Evolutionary conservation across 345 rosid species (phyloP), one percentile per base, ranked within the genome.

Genomic region (Eucalyptus polyanthemos): DNA sequence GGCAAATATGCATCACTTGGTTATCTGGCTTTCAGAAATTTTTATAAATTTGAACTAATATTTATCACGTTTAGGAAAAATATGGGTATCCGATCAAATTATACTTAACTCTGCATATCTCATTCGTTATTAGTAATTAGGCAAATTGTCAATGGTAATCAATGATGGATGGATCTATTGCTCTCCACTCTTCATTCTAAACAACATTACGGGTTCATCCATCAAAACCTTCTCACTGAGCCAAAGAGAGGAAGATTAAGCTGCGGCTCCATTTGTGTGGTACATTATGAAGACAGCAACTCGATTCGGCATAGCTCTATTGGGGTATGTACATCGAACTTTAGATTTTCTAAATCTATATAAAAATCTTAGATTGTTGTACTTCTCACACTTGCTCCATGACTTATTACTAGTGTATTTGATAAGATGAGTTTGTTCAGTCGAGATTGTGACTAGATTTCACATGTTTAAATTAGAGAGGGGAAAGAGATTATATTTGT

Each of bases 231-330:
- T 11, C 14, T 21, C 0, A 37, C 4, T 6, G 15, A 72, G 83
- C 45, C 42, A 6, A 37, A 25, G 67, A 60, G 81, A 37, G 27
- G 81, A 37, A 72, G 45, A 72, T 37, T 44, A 19, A 19, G 45
- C 25, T 40, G 3, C 3, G 7, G 24, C 44, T 69, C 4, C 4
- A 3, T 72, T 19, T 7, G 8, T 19, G 6, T 5, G 0, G 1
- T 34, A 17, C 2, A 2, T 72, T 72, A 19, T 1, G 0, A 6
- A 72, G 8, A 34, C 0, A 2, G 5, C 11, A 44, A 72, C 14
- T 72, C 27, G 0, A 72, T 72, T 22, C 0, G 2, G 14, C 47
- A 21, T 1, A 2, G 14, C 27, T 19, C 27, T 3, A 37, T 37
- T 6, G 45, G 5, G 45, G 45, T 11, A 37, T 21, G 45, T 37